These are phyloP conservation scores for Neofusicoccum umdonicola DNA, from an alignment of 2,329 filamentous ascomycete genomes.

Conservation along the genomic window DNA sequence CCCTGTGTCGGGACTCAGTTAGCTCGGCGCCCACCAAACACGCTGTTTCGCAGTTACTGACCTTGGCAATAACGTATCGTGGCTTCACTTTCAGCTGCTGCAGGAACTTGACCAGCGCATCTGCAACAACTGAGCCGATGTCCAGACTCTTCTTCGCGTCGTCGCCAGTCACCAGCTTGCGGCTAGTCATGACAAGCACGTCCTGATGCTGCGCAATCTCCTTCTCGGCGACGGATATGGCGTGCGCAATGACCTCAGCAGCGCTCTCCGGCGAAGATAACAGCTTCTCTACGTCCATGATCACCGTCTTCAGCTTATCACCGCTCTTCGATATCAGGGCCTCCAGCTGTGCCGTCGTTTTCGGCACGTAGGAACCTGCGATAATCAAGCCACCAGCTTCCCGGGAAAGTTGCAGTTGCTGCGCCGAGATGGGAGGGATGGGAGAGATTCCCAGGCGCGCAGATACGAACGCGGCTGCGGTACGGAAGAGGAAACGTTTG, in stretches of 20 bases:
- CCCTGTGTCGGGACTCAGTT: conserved; percentile 36
- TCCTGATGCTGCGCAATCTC: conserved; percentile 48
- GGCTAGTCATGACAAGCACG: conserved; percentile 59
- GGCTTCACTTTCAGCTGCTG: conserved; percentile 48
- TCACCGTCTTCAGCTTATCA: conserved; percentile 44
- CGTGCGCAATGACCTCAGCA: conserved; percentile 34
- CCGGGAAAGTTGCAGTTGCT: conserved; percentile 48
- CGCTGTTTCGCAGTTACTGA: neutral
- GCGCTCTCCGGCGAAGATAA: conserved; percentile 40
- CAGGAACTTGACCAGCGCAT: conserved; percentile 52
- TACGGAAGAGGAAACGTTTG: conserved; percentile 47
- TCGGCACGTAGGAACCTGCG: conserved; percentile 71
- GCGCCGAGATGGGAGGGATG: conserved; percentile 51
- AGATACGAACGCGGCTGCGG: conserved; percentile 49
- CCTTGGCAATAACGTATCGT: conserved; percentile 57
- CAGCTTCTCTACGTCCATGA: conserved; percentile 50
- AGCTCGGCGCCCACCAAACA: neutral
- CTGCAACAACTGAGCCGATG: conserved; percentile 55
- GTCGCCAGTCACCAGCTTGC: conserved; percentile 49
- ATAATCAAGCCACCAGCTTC: conserved; percentile 76
- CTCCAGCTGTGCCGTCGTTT: conserved; percentile 57
- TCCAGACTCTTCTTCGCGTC: conserved; percentile 53
- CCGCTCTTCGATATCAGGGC: conserved; percentile 41
- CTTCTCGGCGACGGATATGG: conserved; percentile 29
- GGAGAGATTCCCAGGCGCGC: conserved; percentile 53